Percentiles rank a stretch among this genome's conserved stretches.
Conservation (phyloP, 768 basidiomycete species). For the Boletus sp. region DNA sequence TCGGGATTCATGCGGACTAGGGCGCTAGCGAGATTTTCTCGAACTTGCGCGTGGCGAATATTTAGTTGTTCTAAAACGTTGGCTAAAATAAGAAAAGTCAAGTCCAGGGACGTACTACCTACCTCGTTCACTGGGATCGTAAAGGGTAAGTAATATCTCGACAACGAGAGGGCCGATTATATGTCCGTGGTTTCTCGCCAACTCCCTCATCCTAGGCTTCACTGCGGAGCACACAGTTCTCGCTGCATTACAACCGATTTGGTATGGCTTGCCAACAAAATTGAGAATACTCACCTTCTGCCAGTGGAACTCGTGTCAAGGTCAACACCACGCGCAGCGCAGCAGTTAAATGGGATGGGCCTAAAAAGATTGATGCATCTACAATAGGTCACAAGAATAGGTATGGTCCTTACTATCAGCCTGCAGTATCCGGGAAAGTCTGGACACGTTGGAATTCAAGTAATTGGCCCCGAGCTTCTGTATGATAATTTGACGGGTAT, state of each 20-base stretch:
- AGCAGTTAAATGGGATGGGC: slow-evolving; percentile 6
- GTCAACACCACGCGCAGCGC: slow-evolving; percentile 18
- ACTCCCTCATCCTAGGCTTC: slow-evolving; percentile 12
- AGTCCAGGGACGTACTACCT: not conserved
- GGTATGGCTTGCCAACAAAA: too few relatives aligned
- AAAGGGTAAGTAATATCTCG: slow-evolving; percentile 13
- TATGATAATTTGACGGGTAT: slow-evolving; percentile 3
- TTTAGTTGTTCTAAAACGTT: slow-evolving; percentile 9
- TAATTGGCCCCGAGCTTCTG: not conserved
- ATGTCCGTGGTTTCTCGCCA: slow-evolving; percentile 7
- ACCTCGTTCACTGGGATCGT: slow-evolving; percentile 10
- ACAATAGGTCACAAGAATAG: not conserved
- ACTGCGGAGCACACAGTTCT: not conserved
- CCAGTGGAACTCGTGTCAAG: slow-evolving; percentile 12
- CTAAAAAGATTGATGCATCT: slow-evolving; percentile 3
- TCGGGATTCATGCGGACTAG: slow-evolving; percentile 6
- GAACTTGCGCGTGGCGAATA: slow-evolving; percentile 3
- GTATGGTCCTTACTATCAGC: slow-evolving; percentile 6
- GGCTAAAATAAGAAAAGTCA: not conserved
- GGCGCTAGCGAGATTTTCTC: slow-evolving; percentile 18
- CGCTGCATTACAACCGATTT: not conserved
- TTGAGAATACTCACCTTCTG: slow-evolving; percentile 10
- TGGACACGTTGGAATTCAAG: not conserved
- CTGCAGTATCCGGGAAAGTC: slow-evolving; percentile 15
- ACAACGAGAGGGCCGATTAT: slow-evolving; percentile 21